Conservation (phyloP, 257 asterid species). For the Solanum paucissectum region DNA sequence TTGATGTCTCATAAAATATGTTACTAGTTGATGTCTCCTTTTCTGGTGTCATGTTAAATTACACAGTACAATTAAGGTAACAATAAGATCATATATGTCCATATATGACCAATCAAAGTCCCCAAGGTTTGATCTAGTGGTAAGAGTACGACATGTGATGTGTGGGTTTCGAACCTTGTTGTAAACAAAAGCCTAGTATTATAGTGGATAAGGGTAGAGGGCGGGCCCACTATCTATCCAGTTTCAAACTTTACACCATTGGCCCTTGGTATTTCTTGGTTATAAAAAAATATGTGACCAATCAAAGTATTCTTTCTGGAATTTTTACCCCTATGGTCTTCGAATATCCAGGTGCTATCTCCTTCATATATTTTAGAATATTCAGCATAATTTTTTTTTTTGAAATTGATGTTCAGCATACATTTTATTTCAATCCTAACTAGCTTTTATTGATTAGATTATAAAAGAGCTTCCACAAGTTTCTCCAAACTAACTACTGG, state of each 20-base stretch:
- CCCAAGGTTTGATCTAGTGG: neutral
- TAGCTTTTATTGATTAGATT: neutral
- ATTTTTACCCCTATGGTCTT: neutral
- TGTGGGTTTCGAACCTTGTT: neutral
- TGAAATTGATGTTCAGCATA: neutral
- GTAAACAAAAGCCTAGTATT: neutral
- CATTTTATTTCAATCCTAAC: neutral
- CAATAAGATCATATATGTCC: neutral
- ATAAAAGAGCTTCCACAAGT: neutral
- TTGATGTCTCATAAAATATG: neutral
- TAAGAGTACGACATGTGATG: neutral
- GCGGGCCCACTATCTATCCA: neutral
- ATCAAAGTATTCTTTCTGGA: neutral
- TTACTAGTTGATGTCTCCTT: neutral
- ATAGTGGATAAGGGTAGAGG: neutral
- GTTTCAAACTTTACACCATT: neutral
- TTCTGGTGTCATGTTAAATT: neutral
- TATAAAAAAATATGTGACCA: neutral
- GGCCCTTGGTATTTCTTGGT: neutral
- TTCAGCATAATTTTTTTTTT: neutral
- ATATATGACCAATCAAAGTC: neutral
- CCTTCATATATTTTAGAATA: neutral
- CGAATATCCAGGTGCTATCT: neutral
- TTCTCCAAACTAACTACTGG: neutral
- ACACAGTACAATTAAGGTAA: neutral